Evolutionary conservation across 2,329 filamentous ascomycete genomes (phyloP).

Genomic region (Blastomyces parvus): DNA sequence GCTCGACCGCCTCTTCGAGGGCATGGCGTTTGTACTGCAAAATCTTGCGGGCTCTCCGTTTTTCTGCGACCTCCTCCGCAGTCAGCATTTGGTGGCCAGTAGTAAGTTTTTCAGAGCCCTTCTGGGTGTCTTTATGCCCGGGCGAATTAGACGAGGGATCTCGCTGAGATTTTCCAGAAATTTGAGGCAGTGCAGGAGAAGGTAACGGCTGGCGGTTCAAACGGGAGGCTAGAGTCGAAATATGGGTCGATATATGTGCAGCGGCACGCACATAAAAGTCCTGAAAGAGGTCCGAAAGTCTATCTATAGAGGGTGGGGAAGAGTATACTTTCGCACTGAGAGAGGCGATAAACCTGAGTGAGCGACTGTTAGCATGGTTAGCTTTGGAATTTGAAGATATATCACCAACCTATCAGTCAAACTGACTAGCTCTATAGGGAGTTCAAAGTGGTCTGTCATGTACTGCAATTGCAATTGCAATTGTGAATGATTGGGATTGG

Average conservation of each 20-base stretch:
- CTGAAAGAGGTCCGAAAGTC: conserved; percentile 78
- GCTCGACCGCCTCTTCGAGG: conserved; percentile 85
- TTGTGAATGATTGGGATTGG: conserved; percentile 23
- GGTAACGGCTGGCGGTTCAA: conserved; percentile 60
- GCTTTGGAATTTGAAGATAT: not conserved
- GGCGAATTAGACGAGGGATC: conserved; percentile 47
- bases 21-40: conserved; percentile 67
- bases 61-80: conserved; percentile 67
- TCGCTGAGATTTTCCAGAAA: conserved; percentile 48
- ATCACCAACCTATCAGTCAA: conserved; percentile 82
- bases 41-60: conserved; percentile 65
- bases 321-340: conserved; percentile 78
- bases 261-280: conserved; percentile 82
- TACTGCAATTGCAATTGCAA: conserved; percentile 26
- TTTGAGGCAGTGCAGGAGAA: conserved; percentile 44
- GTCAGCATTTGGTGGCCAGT: conserved; percentile 81
- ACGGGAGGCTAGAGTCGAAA: conserved; percentile 65
- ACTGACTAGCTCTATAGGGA: conserved; percentile 88
- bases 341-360: conserved; percentile 73
- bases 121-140: conserved; percentile 38
- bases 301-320: conserved; percentile 72
- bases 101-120: conserved; percentile 28
- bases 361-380: conserved; percentile 1
- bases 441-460: conserved; percentile 62
- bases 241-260: conserved; percentile 75